Percentiles rank a stretch among this genome's conserved stretches.
Evolutionary conservation across 148 eudicot genomes (phyloP).

Genomic region (Hydrangea macrophylla): DNA sequence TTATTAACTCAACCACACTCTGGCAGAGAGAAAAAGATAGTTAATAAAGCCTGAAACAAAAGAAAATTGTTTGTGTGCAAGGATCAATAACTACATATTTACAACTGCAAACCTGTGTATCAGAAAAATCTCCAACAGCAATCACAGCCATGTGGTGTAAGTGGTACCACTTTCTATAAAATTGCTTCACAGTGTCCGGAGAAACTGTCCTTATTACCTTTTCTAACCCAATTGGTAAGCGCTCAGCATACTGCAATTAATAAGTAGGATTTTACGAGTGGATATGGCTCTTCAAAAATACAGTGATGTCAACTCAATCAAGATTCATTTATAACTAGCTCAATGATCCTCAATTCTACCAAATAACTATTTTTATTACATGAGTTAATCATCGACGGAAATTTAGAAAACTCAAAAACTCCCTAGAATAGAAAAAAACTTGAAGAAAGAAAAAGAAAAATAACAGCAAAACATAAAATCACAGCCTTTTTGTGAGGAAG

Average conservation of each 20-base stretch:
- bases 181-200: slow-evolving; percentile 62
- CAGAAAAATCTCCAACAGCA: slow-evolving; percentile 89
- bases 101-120: slow-evolving; percentile 52
- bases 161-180: slow-evolving; percentile 79
- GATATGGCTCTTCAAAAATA: background rate
- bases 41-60: background rate
- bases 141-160: slow-evolving; percentile 77
- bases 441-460: background rate
- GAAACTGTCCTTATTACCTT: slow-evolving; percentile 72
- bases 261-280: background rate
- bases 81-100: slow-evolving; percentile 4
- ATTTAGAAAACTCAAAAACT: background rate
- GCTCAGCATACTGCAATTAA: slow-evolving; percentile 75
- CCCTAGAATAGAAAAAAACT: background rate
- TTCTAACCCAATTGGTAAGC: slow-evolving; percentile 87
- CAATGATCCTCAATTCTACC: background rate
- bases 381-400: background rate
- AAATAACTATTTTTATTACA: slow-evolving; percentile 6
- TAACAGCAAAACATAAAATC: background rate
- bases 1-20: slow-evolving; percentile 72
- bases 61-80: background rate
- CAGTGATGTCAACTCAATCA: background rate
- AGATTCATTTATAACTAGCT: background rate
- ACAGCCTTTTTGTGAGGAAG: background rate
- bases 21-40: slow-evolving; percentile 23